Percentiles rank a stretch among this genome's conserved stretches.
These are phyloP conservation scores for Calophaca sinica DNA, from an alignment of 306 rosid genomes.

Conservation along the genomic window DNA sequence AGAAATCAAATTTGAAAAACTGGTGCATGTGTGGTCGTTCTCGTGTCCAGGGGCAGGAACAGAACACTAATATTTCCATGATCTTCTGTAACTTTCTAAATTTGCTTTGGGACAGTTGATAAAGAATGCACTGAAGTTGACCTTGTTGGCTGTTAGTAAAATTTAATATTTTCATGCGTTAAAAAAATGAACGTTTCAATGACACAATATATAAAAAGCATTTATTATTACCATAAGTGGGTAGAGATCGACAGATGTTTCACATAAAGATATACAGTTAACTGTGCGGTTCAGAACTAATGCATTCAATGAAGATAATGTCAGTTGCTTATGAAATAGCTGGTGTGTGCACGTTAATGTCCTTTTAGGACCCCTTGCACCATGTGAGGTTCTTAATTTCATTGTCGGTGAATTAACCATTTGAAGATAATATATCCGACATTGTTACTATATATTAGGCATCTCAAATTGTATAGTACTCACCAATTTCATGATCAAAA, in stretches of 20 bases:
- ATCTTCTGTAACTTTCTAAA: slow-evolving; percentile 19
- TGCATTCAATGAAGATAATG: slow-evolving; percentile 57
- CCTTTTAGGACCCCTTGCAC: slow-evolving; percentile 55
- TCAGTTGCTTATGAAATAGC: slow-evolving; percentile 29
- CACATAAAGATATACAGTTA: slow-evolving; percentile 24
- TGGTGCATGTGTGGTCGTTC: slow-evolving; percentile 26
- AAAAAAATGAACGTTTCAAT: background rate
- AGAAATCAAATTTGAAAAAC: background rate
- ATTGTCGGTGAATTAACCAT: slow-evolving; percentile 53
- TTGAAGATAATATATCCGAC: background rate
- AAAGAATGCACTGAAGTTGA: background rate
- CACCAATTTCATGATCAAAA: slow-evolving; percentile 3
- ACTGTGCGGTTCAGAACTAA: slow-evolving; percentile 61
- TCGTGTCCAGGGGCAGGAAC: slow-evolving; percentile 12
- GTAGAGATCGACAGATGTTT: slow-evolving; percentile 53
- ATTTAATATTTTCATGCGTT: background rate
- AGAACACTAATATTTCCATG: background rate
- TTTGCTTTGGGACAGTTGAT: slow-evolving; percentile 18
- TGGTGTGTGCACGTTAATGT: slow-evolving; percentile 53
- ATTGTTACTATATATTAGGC: slow-evolving; percentile 55
- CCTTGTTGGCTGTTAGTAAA: slow-evolving; percentile 27
- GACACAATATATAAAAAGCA: slow-evolving; percentile 42
- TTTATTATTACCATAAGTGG: slow-evolving; percentile 66
- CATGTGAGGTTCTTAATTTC: slow-evolving; percentile 72
- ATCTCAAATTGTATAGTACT: background rate